Base-by-base conservation (phyloP, 140 eudicot genomes). In the Flaveria floridana region DNA sequence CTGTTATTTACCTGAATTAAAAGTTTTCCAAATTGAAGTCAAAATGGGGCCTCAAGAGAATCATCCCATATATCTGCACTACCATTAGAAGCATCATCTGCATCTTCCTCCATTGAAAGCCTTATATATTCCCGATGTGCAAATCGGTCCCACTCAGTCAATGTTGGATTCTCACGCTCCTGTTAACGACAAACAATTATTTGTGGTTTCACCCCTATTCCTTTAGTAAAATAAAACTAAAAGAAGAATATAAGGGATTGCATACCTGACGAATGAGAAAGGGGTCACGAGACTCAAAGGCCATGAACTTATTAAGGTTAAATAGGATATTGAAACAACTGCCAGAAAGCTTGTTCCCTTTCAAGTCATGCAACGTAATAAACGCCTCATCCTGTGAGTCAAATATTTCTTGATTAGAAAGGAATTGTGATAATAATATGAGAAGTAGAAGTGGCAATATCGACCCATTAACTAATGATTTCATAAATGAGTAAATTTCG, bases 81-180 rank as follows among this genome's bases (percentile, higher is more conserved):
- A 16, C 88, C 88, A 59, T 85, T 85, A 39, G 88, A 81, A 28
- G 84, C 85, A 57, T 84, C 86, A 66, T 85, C 88, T 10, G 84
- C 88, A 72, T 85, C 86, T 78, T 85, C 86, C 65, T 85, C 88
- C 88, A 92, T 92, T 20, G 97, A 92, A 65, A 92, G 95, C 85
- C 97, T 83, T 6, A 92, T 89, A 79, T 92, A 92, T 76, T 92
- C 97, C 62, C 97, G 84, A 76, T 89, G 97, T 12, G 97, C 97
- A 81, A 92, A 92, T 8, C 97, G 96, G 75, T 92, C 97, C 97
- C 97, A 92, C 68, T 92, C 97, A 21, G 96, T 92, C 90, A 87
- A 84, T 57, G 88, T 86, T 65, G 97, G 97, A 62, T 92, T 92
- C 88, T 92, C 97, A 21, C 97, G 93, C 84, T 92, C 97, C 97